These are phyloP conservation scores for Quercus phellos DNA, from an alignment of 331 rosid species.

Conservation along the genomic window DNA sequence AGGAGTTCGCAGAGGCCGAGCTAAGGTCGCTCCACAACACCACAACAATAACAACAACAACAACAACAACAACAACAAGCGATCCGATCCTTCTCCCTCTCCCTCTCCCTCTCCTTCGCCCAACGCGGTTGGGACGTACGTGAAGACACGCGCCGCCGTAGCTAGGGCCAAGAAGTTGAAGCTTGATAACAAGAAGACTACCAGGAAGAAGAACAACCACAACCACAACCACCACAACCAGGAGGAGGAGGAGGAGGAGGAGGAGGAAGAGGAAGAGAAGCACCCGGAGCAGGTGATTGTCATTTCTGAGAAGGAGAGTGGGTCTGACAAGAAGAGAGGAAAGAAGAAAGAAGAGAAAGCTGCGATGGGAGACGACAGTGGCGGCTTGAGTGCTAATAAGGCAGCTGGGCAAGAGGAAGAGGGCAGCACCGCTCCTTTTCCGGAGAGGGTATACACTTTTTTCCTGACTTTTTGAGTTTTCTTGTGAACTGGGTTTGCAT, in stretches of 20 bases:
- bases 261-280: slow-evolving; percentile 37
- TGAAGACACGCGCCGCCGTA: slow-evolving; percentile 70
- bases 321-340: slow-evolving; percentile 11
- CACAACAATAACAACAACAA: no score
- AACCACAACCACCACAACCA: slow-evolving; percentile 49
- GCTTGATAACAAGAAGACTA: not conserved
- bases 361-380: slow-evolving; percentile 79
- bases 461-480: not conserved
- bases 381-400: slow-evolving; percentile 87
- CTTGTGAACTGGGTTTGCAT: not conserved
- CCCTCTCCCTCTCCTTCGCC: no score
- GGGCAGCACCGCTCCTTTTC: slow-evolving; percentile 77
- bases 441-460: slow-evolving; percentile 58
- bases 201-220: slow-evolving; percentile 16
- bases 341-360: slow-evolving; percentile 36
- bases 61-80: slow-evolving; percentile 3
- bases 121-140: slow-evolving; percentile 37
- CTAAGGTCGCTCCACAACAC: slow-evolving; percentile 44
- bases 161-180: slow-evolving; percentile 44
- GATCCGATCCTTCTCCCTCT: slow-evolving; percentile 24
- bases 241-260: slow-evolving; percentile 48
- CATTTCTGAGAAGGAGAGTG: slow-evolving; percentile 49
- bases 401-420: slow-evolving; percentile 79
- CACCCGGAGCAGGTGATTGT: slow-evolving; percentile 41
- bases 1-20: slow-evolving; percentile 74